Evolutionary conservation across 2,329 filamentous ascomycete genomes (phyloP).

Genomic region (Diplodia intermedia): DNA sequence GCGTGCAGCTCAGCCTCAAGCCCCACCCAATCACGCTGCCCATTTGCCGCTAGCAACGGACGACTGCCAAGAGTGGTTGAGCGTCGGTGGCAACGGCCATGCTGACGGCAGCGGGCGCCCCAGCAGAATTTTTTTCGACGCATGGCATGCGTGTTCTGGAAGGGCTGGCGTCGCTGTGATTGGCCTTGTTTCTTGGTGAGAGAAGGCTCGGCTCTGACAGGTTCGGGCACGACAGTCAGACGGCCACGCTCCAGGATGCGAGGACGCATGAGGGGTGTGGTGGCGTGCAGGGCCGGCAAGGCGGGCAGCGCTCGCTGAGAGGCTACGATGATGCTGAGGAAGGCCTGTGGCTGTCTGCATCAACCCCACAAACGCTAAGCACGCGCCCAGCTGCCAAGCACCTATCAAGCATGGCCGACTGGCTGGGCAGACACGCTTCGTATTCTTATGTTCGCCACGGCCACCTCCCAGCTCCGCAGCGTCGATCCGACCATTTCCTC

Average conservation of each 20-base stretch:
- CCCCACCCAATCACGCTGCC: neutral
- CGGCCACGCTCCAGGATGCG: neutral
- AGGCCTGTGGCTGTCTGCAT: neutral
- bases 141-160: constrained; percentile 18
- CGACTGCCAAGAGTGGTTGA: neutral
- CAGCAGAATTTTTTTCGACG: neutral
- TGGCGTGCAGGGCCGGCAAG: neutral
- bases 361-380: constrained; percentile 24
- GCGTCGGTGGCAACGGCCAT: neutral
- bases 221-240: constrained; percentile 6
- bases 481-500: neutral
- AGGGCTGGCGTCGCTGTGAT: neutral
- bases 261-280: too few relatives aligned
- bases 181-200: constrained; percentile 9
- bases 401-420: constrained; percentile 2
- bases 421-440: constrained; percentile 3
- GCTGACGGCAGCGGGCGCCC: neutral
- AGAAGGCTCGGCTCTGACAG: neutral
- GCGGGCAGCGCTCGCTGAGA: neutral
- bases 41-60: neutral
- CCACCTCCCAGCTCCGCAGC: constrained; percentile 1
- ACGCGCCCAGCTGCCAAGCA: constrained; percentile 8
- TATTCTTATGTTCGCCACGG: neutral
- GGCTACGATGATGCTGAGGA: neutral
- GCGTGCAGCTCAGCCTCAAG: constrained; percentile 14